These are phyloP conservation scores for Corynascus novoguineensis DNA, from an alignment of 495 filamentous ascomycete species.

Conservation along the genomic window DNA sequence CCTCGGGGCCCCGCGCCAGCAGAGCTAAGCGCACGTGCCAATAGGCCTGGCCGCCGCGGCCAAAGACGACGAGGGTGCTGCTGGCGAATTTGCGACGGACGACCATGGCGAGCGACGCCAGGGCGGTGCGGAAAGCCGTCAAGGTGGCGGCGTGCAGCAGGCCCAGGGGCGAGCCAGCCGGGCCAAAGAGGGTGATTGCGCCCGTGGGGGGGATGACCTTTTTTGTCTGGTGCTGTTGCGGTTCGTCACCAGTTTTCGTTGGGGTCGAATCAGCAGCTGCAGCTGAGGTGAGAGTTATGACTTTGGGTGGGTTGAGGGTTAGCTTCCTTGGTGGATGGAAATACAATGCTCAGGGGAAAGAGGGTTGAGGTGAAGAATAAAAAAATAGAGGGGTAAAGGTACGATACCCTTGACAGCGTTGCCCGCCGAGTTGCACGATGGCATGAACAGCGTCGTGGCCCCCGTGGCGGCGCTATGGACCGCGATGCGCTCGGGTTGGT, in stretches of 20 bases:
- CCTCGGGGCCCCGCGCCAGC: constrained; percentile 62
- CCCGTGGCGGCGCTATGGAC: constrained; percentile 61
- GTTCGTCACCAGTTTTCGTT: too few relatives aligned
- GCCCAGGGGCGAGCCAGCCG: constrained; percentile 63
- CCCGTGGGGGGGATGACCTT: constrained; percentile 63
- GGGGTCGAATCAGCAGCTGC: too few relatives aligned
- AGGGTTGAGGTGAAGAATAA: too few relatives aligned
- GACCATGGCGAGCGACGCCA: constrained; percentile 71
- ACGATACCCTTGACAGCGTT: constrained; percentile 47
- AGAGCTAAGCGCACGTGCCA: constrained; percentile 88
- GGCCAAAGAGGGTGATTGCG: constrained; percentile 65
- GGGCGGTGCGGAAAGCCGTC: constrained; percentile 89
- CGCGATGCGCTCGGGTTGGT: constrained; percentile 72
- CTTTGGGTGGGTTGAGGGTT: constrained; percentile 18
- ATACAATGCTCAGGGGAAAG: too few relatives aligned
- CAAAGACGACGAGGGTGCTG: constrained; percentile 75
- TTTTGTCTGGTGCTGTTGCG: background rate
- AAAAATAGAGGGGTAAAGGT: background rate
- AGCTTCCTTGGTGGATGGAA: background rate
- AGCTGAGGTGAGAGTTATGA: constrained; percentile 33
- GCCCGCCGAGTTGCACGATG: constrained; percentile 51
- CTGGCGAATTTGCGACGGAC: constrained; percentile 57
- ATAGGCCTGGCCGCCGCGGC: constrained; percentile 84
- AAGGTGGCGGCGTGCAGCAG: constrained; percentile 80
- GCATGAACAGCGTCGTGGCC: constrained; percentile 89